phyloP scores from a whole-genome alignment of 306 rosid species.

The Inga laurina region DNA sequence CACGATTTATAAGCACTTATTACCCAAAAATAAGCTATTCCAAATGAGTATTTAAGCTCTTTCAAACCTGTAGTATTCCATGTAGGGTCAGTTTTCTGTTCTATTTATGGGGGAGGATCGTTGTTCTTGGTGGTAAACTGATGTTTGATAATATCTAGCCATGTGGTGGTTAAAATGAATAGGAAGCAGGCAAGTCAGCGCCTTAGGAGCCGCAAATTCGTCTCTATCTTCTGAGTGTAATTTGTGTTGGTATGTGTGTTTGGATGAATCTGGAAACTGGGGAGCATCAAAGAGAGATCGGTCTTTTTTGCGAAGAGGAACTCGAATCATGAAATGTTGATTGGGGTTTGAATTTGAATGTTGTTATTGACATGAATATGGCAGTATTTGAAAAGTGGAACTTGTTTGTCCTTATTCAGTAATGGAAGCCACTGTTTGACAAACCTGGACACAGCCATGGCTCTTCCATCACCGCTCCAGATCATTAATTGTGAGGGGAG shows the following conservation, averaged over 20 bases:
- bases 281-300: not conserved
- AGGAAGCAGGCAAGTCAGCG: conserved; percentile 16
- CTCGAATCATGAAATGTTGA: conserved; percentile 22
- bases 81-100: conserved; percentile 10
- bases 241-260: not conserved
- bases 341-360: not conserved
- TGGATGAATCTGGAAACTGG: not conserved
- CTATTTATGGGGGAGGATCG: conserved; percentile 14
- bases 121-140: not conserved
- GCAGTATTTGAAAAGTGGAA: not conserved
- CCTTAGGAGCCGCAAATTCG: conserved; percentile 5
- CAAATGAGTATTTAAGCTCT: too few species aligned
- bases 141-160: not conserved
- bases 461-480: not conserved
- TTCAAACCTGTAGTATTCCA: too few species aligned
- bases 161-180: not conserved
- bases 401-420: conserved; percentile 11
- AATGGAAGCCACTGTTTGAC: too few species aligned
- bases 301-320: not conserved
- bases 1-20: not conserved
- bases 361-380: not conserved
- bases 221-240: not conserved
- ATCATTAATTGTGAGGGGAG: not conserved
- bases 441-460: too few species aligned
- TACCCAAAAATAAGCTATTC: too few species aligned